Conservation (phyloP, 345 rosid genomes). For the Arabis hirsuta region DNA sequence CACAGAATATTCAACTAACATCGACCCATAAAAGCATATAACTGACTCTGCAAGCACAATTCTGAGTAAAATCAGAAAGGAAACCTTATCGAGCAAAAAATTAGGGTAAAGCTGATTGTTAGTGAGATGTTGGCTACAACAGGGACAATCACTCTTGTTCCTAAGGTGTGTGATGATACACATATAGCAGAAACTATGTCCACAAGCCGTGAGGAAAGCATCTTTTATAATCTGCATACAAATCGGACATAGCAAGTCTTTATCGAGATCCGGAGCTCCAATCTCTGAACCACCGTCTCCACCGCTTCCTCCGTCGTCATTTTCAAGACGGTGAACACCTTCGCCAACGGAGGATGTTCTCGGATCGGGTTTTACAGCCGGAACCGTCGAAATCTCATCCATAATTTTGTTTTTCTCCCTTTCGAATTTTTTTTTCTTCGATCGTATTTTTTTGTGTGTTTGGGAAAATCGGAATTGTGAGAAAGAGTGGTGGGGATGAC, state of each 20-base stretch:
- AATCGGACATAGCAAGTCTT: conserved; percentile 88
- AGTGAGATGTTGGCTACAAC: conserved; percentile 82
- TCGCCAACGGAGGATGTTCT: conserved; percentile 38
- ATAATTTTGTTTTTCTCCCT: background rate
- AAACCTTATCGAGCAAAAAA: conserved; percentile 87
- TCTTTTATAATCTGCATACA: conserved; percentile 97
- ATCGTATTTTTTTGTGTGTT: background rate
- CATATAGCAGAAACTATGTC: conserved; percentile 98
- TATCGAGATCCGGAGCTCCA: conserved; percentile 58
- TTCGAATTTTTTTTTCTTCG: conserved; percentile 21
- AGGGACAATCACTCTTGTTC: conserved; percentile 95
- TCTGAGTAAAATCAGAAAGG: conserved; percentile 9
- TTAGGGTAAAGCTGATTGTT: conserved; percentile 84
- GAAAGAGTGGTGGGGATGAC: conserved; percentile 34
- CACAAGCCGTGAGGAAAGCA: conserved; percentile 95
- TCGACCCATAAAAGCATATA: background rate
- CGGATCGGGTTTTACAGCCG: conserved; percentile 60
- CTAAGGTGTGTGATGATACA: conserved; percentile 91
- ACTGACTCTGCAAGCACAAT: background rate
- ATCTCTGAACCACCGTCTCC: conserved; percentile 27
- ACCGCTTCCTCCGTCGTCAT: conserved; percentile 36
- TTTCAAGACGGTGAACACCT: conserved; percentile 33
- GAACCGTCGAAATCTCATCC: conserved; percentile 61
- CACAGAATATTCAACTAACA: background rate
- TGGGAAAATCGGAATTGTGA: conserved; percentile 16